Evolutionary conservation across 2,329 filamentous ascomycete species (phyloP).

Genomic region (Ophioceras dolichostomum): DNA sequence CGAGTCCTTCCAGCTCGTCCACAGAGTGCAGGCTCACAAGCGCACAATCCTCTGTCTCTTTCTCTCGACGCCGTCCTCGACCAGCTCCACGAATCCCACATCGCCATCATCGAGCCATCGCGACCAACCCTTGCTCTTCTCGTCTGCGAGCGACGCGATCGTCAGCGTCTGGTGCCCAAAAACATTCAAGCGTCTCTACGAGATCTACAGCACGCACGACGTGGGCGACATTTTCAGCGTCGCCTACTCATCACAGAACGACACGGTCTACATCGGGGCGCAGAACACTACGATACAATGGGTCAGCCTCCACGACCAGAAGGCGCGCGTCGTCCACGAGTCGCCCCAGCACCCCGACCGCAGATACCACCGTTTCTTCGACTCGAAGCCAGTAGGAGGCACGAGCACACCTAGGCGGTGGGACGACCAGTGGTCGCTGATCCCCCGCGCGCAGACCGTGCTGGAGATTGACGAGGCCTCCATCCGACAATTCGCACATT

Average conservation of each 20-base stretch:
- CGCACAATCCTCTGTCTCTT: slow-evolving; percentile 81
- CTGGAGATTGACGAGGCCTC: slow-evolving; percentile 74
- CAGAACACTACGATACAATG: slow-evolving; percentile 96
- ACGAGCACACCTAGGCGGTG: slow-evolving; percentile 62
- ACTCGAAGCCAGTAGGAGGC: slow-evolving; percentile 77
- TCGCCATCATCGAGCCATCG: neutral
- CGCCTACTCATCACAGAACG: slow-evolving; percentile 67
- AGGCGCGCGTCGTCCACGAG: slow-evolving; percentile 44
- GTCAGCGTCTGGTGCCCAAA: slow-evolving; percentile 86
- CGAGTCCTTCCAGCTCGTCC: slow-evolving; percentile 70
- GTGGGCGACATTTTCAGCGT: slow-evolving; percentile 94
- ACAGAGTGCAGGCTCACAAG: slow-evolving; percentile 76
- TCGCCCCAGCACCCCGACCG: slow-evolving; percentile 61
- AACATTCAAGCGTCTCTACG: slow-evolving; percentile 66
- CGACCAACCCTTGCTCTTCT: slow-evolving; percentile 58
- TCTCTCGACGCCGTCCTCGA: slow-evolving; percentile 63
- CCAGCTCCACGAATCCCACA: slow-evolving; percentile 45
- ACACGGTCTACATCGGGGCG: slow-evolving; percentile 81
- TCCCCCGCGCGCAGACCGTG: slow-evolving; percentile 40
- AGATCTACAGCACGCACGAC: slow-evolving; percentile 87
- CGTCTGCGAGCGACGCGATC: slow-evolving; percentile 83
- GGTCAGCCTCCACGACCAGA: slow-evolving; percentile 61
- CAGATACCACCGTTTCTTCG: slow-evolving; percentile 81
- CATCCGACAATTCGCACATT: slow-evolving; percentile 82
- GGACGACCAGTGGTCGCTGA: slow-evolving; percentile 42